These are phyloP conservation scores for Wickerhamomyces alni DNA, from an alignment of 805 yeast genomes.

Conservation along the genomic window DNA sequence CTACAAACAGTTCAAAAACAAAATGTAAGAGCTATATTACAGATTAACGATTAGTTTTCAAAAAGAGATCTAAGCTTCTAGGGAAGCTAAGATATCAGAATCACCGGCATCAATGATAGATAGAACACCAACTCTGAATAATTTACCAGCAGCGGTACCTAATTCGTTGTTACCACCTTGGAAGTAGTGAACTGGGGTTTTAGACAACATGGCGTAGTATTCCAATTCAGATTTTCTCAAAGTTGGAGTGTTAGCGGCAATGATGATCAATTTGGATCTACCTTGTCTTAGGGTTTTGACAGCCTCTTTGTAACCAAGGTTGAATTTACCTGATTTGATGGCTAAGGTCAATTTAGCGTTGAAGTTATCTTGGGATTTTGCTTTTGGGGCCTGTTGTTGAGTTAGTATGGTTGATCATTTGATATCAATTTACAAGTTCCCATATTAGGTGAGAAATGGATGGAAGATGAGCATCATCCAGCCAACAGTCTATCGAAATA, in stretches of 20 bases:
- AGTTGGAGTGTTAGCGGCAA: slow-evolving; percentile 99
- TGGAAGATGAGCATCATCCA: too few relatives aligned
- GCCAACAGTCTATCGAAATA: neutral
- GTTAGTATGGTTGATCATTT: slow-evolving; percentile 31
- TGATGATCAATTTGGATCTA: slow-evolving; percentile 96
- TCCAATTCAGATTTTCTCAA: slow-evolving; percentile 99
- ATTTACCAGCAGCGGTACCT: slow-evolving; percentile 99
- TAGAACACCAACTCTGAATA: slow-evolving; percentile 98
- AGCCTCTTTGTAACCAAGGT: slow-evolving; percentile 92
- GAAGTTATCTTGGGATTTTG: slow-evolving; percentile 84
- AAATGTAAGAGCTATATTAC: neutral
- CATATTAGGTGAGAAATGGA: neutral
- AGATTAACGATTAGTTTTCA: neutral
- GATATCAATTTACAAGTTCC: neutral
- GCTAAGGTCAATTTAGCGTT: slow-evolving; percentile 87
- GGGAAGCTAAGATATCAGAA: slow-evolving; percentile 88
- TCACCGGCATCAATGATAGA: slow-evolving; percentile 98
- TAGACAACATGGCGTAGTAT: slow-evolving; percentile 99
- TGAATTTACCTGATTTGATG: neutral
- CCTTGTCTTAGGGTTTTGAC: slow-evolving; percentile 98
- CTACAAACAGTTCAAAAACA: slow-evolving; percentile 1
- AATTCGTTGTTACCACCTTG: slow-evolving; percentile 99
- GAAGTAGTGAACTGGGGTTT: slow-evolving; percentile 96
- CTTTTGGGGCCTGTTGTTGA: slow-evolving; percentile 80
- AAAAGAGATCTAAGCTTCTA: slow-evolving; percentile 14